phyloP scores from a whole-genome alignment of 768 basidiomycete genomes.

The Boletus coccyginus region DNA sequence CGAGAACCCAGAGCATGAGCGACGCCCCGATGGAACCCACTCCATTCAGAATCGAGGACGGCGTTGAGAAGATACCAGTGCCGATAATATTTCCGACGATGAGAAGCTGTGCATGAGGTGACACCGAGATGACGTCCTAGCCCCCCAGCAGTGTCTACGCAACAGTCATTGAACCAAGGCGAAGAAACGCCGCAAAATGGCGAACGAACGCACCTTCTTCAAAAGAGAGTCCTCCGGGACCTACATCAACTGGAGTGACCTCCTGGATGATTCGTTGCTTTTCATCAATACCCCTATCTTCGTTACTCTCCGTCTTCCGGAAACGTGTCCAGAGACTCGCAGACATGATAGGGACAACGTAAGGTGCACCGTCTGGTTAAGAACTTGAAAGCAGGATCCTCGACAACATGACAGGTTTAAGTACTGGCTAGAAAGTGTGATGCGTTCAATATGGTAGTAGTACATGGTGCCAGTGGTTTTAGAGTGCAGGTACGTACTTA shows the following conservation, averaged over 20 bases:
- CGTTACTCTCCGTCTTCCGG: background rate
- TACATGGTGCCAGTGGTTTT: no score
- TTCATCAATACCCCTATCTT: background rate
- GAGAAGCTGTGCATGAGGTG: slow-evolving; percentile 50
- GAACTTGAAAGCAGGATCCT: background rate
- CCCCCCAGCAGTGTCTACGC: slow-evolving; percentile 47
- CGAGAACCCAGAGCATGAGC: slow-evolving; percentile 60
- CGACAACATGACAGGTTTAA: background rate
- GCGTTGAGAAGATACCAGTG: slow-evolving; percentile 60
- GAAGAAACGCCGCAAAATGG: background rate
- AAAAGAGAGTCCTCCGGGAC: slow-evolving; percentile 46
- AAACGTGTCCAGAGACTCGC: background rate
- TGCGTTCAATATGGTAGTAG: no score
- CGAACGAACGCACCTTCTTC: slow-evolving; percentile 39
- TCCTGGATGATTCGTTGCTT: background rate
- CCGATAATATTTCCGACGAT: slow-evolving; percentile 58
- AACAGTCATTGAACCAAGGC: background rate
- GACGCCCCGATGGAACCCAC: slow-evolving; percentile 60
- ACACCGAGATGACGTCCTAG: slow-evolving; percentile 57
- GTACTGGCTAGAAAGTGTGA: background rate
- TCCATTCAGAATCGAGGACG: slow-evolving; percentile 52
- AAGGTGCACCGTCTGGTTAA: background rate
- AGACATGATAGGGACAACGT: slow-evolving; percentile 3
- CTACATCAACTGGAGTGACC: slow-evolving; percentile 11
- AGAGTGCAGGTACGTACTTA: no score